phyloP scores from a whole-genome alignment of 2,329 filamentous ascomycete genomes.

The Trichophyton mentagrophytes region DNA sequence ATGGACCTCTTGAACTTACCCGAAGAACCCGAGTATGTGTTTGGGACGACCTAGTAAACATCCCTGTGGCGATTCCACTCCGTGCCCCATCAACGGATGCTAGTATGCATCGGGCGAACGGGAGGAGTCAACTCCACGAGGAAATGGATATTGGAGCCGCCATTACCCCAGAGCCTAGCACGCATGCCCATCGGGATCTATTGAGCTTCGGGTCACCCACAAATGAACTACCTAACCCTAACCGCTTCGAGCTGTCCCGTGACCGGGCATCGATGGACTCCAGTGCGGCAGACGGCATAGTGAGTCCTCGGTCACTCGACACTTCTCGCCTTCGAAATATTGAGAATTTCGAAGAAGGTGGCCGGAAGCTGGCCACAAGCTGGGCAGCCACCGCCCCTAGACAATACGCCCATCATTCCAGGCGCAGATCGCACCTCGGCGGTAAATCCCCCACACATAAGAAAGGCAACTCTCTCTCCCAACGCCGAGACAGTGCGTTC shows the following conservation, averaged over 20 bases:
- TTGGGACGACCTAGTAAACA: slow-evolving; percentile 95
- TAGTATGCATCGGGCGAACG: slow-evolving; percentile 49
- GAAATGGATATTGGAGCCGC: slow-evolving; percentile 83
- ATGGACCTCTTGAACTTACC: slow-evolving; percentile 86
- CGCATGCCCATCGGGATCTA: slow-evolving; percentile 47
- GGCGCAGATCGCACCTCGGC: slow-evolving; percentile 13
- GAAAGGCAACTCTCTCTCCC: slow-evolving; percentile 31
- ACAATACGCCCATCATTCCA: slow-evolving; percentile 18
- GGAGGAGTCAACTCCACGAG: slow-evolving; percentile 45
- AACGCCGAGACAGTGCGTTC: slow-evolving; percentile 28
- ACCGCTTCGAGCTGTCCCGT: slow-evolving; percentile 56
- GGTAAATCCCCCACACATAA: slow-evolving; percentile 14
- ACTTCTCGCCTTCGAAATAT: slow-evolving; percentile 21
- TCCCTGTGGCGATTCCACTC: slow-evolving; percentile 87
- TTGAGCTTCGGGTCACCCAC: slow-evolving; percentile 48
- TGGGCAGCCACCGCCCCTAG: slow-evolving; percentile 28
- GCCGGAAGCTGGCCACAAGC: slow-evolving; percentile 25
- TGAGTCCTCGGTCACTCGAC: slow-evolving; percentile 26
- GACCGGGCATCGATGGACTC: slow-evolving; percentile 28
- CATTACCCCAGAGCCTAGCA: slow-evolving; percentile 39
- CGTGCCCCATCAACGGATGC: slow-evolving; percentile 73
- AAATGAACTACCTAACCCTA: slow-evolving; percentile 58
- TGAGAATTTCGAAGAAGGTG: slow-evolving; percentile 20
- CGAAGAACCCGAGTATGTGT: slow-evolving; percentile 83
- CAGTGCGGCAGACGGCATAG: slow-evolving; percentile 16